phyloP scores from a whole-genome alignment of 768 basidiomycete genomes.

The Daedaleopsis sinensis region DNA sequence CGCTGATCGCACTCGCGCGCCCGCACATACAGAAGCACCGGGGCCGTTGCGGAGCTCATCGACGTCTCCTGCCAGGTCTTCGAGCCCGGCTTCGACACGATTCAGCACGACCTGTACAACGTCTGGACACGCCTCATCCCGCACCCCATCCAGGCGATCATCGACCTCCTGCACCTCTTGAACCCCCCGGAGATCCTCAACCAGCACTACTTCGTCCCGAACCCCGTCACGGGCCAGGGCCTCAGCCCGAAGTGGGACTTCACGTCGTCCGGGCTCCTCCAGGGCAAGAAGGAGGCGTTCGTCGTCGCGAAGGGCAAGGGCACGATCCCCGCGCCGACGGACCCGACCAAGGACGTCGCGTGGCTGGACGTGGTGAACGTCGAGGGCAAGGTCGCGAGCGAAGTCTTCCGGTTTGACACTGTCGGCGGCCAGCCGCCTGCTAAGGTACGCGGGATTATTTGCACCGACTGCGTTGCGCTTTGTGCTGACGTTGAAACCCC shows the following conservation, averaged over 20 bases:
- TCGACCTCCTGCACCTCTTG: slow-evolving; percentile 21
- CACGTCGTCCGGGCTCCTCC: slow-evolving; percentile 27
- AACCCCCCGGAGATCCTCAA: slow-evolving; percentile 27
- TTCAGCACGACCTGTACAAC: slow-evolving; percentile 19
- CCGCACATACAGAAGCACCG: slow-evolving; percentile 41
- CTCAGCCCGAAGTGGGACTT: slow-evolving; percentile 39
- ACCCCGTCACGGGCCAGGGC: slow-evolving; percentile 32
- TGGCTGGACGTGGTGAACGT: slow-evolving; percentile 38
- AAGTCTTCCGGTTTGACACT: slow-evolving; percentile 33
- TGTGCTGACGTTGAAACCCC: background rate
- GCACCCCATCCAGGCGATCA: slow-evolving; percentile 25
- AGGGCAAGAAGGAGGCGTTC: slow-evolving; percentile 27
- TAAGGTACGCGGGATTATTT: slow-evolving; percentile 22
- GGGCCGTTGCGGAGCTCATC: slow-evolving; percentile 38
- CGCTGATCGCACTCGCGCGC: background rate
- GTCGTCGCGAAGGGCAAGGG: slow-evolving; percentile 29
- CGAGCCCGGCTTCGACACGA: slow-evolving; percentile 20
- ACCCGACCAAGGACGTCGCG: slow-evolving; percentile 34
- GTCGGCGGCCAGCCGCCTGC: slow-evolving; percentile 38
- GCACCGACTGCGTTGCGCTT: background rate
- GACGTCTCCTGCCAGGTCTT: slow-evolving; percentile 35
- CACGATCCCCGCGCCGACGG: slow-evolving; percentile 30
- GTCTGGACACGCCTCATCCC: slow-evolving; percentile 18
- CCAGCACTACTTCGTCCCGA: slow-evolving; percentile 43
- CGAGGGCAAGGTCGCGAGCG: slow-evolving; percentile 29